A percentile compares a stretch with the other conserved stretches of the same genome.
These are phyloP conservation scores for Linum tenue DNA, from an alignment of 345 rosid genomes.

Conservation along the genomic window DNA sequence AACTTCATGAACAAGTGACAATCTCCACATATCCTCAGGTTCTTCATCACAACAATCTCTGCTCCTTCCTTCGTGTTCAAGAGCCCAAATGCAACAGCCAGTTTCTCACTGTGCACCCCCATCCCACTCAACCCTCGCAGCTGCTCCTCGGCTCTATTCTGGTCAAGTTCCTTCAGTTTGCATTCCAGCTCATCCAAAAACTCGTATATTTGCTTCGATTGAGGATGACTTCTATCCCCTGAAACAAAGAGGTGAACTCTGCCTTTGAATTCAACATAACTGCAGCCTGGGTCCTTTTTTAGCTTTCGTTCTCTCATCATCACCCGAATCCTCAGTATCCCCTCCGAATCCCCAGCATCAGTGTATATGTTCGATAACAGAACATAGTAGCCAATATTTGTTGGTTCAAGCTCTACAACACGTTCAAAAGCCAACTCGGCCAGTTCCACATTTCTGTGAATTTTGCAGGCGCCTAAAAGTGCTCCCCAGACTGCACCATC, in stretches of 20 bases:
- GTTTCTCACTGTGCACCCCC: slow-evolving; percentile 66
- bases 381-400: slow-evolving; percentile 77
- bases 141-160: slow-evolving; percentile 18
- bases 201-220: slow-evolving; percentile 43
- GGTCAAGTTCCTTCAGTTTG: slow-evolving; percentile 28
- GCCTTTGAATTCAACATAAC: slow-evolving; percentile 63
- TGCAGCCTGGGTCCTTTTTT: slow-evolving; percentile 82
- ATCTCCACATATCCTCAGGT: slow-evolving; percentile 41
- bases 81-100: slow-evolving; percentile 68
- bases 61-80: slow-evolving; percentile 41
- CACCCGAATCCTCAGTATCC: slow-evolving; percentile 44
- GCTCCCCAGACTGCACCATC: slow-evolving; percentile 96
- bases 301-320: slow-evolving; percentile 72
- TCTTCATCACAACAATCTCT: slow-evolving; percentile 46
- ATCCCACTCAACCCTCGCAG: slow-evolving; percentile 17
- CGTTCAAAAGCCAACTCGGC: slow-evolving; percentile 71
- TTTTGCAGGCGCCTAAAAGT: slow-evolving; percentile 82
- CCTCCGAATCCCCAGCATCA: slow-evolving; percentile 41
- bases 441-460: slow-evolving; percentile 55
- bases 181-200: slow-evolving; percentile 50
- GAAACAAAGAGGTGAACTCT: slow-evolving; percentile 64
- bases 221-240: slow-evolving; percentile 69
- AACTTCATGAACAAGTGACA: neutral
- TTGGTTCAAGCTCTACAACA: slow-evolving; percentile 55
- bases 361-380: slow-evolving; percentile 70